phyloP scores from a whole-genome alignment of 495 filamentous ascomycete genomes.

The Aspergillus ellipticus region DNA sequence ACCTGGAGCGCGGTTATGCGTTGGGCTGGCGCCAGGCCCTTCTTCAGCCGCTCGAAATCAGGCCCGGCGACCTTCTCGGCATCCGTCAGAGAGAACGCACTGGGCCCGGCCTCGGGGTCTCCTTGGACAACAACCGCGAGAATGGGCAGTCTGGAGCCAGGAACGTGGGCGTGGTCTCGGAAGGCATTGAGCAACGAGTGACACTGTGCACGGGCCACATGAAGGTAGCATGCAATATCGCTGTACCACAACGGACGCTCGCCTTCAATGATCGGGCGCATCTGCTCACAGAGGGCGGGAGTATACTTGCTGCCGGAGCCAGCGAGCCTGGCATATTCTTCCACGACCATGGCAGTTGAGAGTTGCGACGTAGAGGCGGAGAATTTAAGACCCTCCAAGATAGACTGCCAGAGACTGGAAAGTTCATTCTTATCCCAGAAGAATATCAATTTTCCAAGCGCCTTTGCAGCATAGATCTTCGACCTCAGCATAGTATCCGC shows the following conservation, averaged over 20 bases:
- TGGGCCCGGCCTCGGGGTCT: slow-evolving; percentile 81
- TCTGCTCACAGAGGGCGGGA: slow-evolving; percentile 50
- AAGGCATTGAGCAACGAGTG: slow-evolving; percentile 85
- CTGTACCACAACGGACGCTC: slow-evolving; percentile 79
- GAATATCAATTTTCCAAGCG: slow-evolving; percentile 59
- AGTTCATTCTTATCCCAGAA: slow-evolving; percentile 44
- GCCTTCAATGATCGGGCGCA: slow-evolving; percentile 72
- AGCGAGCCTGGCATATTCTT: slow-evolving; percentile 68
- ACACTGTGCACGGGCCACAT: slow-evolving; percentile 85
- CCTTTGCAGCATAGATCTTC: slow-evolving; percentile 78
- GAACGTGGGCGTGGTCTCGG: slow-evolving; percentile 77
- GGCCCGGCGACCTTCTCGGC: slow-evolving; percentile 79
- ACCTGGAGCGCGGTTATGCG: slow-evolving; percentile 72
- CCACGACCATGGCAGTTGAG: slow-evolving; percentile 74
- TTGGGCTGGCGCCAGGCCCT: slow-evolving; percentile 74
- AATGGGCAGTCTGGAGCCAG: slow-evolving; percentile 64
- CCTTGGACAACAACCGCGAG: slow-evolving; percentile 91
- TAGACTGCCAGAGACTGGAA: slow-evolving; percentile 39
- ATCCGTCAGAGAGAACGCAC: slow-evolving; percentile 81
- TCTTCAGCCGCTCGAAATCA: slow-evolving; percentile 85
- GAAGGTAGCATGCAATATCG: slow-evolving; percentile 83
- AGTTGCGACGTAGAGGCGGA: slow-evolving; percentile 82
- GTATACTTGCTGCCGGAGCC: slow-evolving; percentile 44
- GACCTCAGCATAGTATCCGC: slow-evolving; percentile 83
- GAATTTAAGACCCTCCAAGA: slow-evolving; percentile 63